Evolutionary conservation across 2,329 filamentous ascomycete genomes (phyloP).

Genomic region (Xylogone sp.): DNA sequence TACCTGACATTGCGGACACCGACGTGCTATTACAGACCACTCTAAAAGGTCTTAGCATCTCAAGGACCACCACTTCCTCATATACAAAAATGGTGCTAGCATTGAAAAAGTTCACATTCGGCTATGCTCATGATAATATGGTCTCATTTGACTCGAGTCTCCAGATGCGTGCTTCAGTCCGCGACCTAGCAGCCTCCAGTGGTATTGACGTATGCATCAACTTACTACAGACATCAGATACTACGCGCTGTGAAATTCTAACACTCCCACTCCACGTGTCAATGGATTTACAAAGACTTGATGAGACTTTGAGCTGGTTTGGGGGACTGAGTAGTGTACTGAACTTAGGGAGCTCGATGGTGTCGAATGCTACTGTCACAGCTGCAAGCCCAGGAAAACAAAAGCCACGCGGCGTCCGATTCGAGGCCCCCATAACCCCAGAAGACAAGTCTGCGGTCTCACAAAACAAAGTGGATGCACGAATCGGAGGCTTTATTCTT

Average conservation of each 20-base stretch:
- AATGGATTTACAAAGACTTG: conserved; percentile 74
- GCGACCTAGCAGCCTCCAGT: conserved; percentile 52
- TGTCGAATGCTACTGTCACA: conserved; percentile 60
- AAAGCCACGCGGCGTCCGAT: conserved; percentile 55
- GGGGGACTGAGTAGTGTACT: conserved; percentile 89
- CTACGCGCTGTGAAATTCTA: conserved; percentile 57
- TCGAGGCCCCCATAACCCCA: conserved; percentile 41
- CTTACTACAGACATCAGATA: conserved; percentile 40
- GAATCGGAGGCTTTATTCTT: conserved; percentile 73
- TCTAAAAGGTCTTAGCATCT: conserved; percentile 22
- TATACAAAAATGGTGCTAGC: conserved; percentile 21
- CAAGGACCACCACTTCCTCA: conserved; percentile 9
- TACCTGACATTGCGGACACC: conserved; percentile 5
- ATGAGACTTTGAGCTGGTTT: conserved; percentile 84
- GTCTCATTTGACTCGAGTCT: conserved; percentile 57
- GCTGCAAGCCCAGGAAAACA: conserved; percentile 31
- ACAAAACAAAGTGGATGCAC: conserved; percentile 64
- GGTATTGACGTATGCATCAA: conserved; percentile 57
- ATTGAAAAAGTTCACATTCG: conserved; percentile 56
- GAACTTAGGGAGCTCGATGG: conserved; percentile 81
- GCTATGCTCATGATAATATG: conserved; percentile 59
- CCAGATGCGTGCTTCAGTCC: conserved; percentile 56
- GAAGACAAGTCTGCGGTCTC: conserved; percentile 21
- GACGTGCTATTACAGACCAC: conserved; percentile 26
- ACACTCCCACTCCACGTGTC: conserved; percentile 75